Evolutionary conservation across 1,284 basidiomycete genomes (phyloP), one percentile per base, ranked within the genome.

Genomic region (Ustilago crameri): DNA sequence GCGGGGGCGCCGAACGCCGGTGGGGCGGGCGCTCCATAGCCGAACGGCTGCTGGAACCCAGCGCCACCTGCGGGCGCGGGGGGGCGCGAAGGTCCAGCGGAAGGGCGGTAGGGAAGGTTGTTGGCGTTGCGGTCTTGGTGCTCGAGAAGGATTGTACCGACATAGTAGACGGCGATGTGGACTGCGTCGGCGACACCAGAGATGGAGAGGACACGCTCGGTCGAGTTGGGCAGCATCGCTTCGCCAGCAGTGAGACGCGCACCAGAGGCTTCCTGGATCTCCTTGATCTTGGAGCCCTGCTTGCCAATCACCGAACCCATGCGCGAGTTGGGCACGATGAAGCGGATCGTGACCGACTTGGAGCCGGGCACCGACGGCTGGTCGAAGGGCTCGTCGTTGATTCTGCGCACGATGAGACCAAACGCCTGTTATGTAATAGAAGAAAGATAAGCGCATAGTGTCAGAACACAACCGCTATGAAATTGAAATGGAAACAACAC

Each of bases 261-360:
- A 35, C 96, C 96, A 71, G 92, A 95, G 14, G 95, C 95, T 81
- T 99, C 96, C 84, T 99, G 96, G 78, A 99, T 99, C 86, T 99
- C 96, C 86, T 98, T 98, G 85, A 99, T 99, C 85, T 98, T 98
- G 53, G 91, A 90, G 24, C 96, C 96, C 71, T 91, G 91, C 84
- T 96, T 97, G 66, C 96, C 96, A 79, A 99, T 99, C 63, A 99
- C 93, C 34, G 93, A 96, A 35, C 96, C 96, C 96, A 99, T 99
- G 63, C 95, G 91, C 17, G 94, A 95, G 86, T 98, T 97, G 74
- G 96, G 96, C 52, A 99, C 95, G 90, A 98, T 98, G 61, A 77
- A 84, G 85, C 98, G 96, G 87, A 99, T 98, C 24, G 96, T 98
- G 56, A 98, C 95, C 23, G 96, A 95, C 60, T 95, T 90, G 79